phyloP scores from a whole-genome alignment of 345 rosid genomes.

The Conringia planisiliqua region DNA sequence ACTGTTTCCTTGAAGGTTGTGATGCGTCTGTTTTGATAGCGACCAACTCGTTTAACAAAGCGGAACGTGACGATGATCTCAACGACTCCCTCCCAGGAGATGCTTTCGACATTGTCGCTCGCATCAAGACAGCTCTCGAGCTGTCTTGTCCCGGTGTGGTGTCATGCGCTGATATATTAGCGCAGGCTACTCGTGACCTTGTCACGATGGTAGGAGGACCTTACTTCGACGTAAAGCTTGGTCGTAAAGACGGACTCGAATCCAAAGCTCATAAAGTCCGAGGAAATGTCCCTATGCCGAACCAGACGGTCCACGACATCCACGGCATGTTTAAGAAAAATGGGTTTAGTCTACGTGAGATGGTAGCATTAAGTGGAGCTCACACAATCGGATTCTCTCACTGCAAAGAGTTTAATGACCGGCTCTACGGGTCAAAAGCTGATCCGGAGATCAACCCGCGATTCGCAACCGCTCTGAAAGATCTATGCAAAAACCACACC shows the following conservation, averaged over 20 bases:
- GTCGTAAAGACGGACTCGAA: conserved; percentile 52
- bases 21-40: conserved; percentile 55
- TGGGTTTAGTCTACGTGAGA: conserved; percentile 43
- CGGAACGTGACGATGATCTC: conserved; percentile 51
- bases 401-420: conserved; percentile 44
- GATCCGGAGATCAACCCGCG: conserved; percentile 39
- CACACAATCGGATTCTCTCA: conserved; percentile 69
- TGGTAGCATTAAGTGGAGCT: conserved; percentile 56
- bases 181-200: conserved; percentile 55
- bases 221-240: conserved; percentile 37
- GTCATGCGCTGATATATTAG: conserved; percentile 59
- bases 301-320: conserved; percentile 40
- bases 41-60: conserved; percentile 47
- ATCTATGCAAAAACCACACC: conserved; percentile 35
- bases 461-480: conserved; percentile 41
- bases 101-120: conserved; percentile 43
- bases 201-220: conserved; percentile 63
- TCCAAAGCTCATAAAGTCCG: conserved; percentile 39
- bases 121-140: conserved; percentile 52
- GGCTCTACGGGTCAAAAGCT: conserved; percentile 33
- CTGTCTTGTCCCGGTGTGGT: conserved; percentile 52
- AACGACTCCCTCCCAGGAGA: conserved; percentile 59
- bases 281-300: conserved; percentile 35
- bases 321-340: conserved; percentile 38
- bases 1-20: conserved; percentile 63